Evolutionary conservation across 2,329 filamentous ascomycete species (phyloP).

Genomic region (Macroventuria anomochaeta): DNA sequence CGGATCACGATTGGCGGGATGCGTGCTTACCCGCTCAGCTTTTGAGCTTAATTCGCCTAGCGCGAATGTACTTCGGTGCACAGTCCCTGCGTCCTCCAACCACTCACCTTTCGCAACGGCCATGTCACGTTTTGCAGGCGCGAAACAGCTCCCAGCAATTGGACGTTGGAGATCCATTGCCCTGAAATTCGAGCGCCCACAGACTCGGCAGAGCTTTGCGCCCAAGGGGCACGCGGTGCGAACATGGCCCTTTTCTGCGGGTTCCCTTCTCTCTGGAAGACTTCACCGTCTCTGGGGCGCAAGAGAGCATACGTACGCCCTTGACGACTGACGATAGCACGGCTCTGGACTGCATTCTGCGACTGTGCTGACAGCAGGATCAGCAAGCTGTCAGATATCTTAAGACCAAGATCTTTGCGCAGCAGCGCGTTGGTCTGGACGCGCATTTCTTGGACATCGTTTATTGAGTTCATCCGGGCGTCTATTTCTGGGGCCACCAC

Average conservation of each 20-base stretch:
- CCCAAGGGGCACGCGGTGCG: conserved; percentile 28
- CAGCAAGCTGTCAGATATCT: conserved; percentile 35
- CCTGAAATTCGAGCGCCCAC: conserved; percentile 27
- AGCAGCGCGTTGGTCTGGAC: conserved; percentile 42
- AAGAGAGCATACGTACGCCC: conserved; percentile 26
- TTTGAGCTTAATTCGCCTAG: conserved; percentile 26
- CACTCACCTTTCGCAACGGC: conserved; percentile 35
- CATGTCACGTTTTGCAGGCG: conserved; percentile 39
- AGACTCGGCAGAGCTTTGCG: conserved; percentile 26
- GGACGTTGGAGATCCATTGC: conserved; percentile 24
- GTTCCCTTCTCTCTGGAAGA: conserved; percentile 19
- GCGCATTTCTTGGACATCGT: conserved; percentile 39
- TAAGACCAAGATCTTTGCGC: conserved; percentile 33
- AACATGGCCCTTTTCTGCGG: conserved; percentile 22
- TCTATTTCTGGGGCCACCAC: conserved; percentile 49
- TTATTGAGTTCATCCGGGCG: conserved; percentile 48
- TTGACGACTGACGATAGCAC: conserved; percentile 23
- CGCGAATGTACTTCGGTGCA: conserved; percentile 27
- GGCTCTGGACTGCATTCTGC: conserved; percentile 12
- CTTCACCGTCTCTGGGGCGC: conserved; percentile 23
- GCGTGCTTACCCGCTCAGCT: conserved; percentile 27
- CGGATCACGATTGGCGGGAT: conserved; percentile 27
- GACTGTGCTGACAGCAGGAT: conserved; percentile 31
- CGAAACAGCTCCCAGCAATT: conserved; percentile 40
- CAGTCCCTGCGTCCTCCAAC: conserved; percentile 27